phyloP scores from a whole-genome alignment of 805 yeast species.

The Kazachstania kunashirensis region DNA sequence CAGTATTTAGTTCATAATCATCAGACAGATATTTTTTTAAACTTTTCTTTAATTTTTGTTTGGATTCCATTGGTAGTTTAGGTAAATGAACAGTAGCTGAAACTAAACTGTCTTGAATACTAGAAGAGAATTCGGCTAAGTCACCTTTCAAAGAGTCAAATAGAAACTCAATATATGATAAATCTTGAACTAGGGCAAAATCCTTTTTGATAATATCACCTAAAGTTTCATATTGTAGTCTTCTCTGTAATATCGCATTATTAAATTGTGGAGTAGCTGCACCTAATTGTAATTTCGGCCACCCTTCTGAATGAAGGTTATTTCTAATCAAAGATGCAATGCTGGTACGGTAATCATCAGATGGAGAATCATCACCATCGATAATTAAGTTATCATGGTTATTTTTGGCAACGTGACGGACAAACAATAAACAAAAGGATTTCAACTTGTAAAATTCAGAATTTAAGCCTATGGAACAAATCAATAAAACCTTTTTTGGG shows the following conservation, averaged over 20 bases:
- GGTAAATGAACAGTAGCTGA: conserved; percentile 44
- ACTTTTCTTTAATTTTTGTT: conserved; percentile 34
- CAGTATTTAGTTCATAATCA: conserved; percentile 19
- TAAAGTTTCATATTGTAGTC: conserved; percentile 66
- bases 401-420: conserved; percentile 46
- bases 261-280: conserved; percentile 30
- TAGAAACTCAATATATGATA: conserved; percentile 51
- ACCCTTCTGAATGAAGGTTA: conserved; percentile 45
- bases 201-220: conserved; percentile 52
- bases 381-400: conserved; percentile 17
- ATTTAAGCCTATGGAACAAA: conserved; percentile 51
- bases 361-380: conserved; percentile 1
- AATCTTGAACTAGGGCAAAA: conserved; percentile 35
- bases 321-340: conserved; percentile 47
- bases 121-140: conserved; percentile 46
- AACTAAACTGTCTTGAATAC: conserved; percentile 64
- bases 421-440: conserved; percentile 50
- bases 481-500: conserved; percentile 32
- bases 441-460: conserved; percentile 44
- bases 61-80: conserved; percentile 31
- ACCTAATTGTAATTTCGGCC: conserved; percentile 41
- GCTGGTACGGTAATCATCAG: conserved; percentile 17
- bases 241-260: conserved; percentile 40
- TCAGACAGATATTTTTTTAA: conserved; percentile 32
- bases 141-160: conserved; percentile 65